These are phyloP conservation scores for Plectosphaerella plurivora DNA, from an alignment of 2,329 filamentous ascomycete genomes.

Conservation along the genomic window DNA sequence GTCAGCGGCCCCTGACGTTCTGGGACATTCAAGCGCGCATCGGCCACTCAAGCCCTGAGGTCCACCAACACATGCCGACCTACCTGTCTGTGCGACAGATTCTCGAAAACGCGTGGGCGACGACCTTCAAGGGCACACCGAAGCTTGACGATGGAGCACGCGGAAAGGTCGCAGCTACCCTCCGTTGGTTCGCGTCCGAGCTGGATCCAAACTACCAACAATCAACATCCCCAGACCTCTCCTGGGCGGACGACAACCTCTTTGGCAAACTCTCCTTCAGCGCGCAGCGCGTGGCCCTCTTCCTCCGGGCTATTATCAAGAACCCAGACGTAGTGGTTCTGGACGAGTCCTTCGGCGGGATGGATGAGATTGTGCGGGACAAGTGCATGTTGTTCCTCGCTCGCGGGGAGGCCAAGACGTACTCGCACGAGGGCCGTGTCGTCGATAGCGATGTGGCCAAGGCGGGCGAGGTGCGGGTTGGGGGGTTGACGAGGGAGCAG, in stretches of 20 bases:
- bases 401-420: conserved; percentile 50
- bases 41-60: conserved; percentile 89
- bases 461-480: conserved; percentile 43
- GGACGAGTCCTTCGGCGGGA: conserved; percentile 84
- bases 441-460: conserved; percentile 42
- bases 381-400: conserved; percentile 81
- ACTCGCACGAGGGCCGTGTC: conserved; percentile 28
- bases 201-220: conserved; percentile 51
- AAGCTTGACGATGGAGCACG: conserved; percentile 54
- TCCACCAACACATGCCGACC: conserved; percentile 88
- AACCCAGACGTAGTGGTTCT: conserved; percentile 77
- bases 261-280: conserved; percentile 77
- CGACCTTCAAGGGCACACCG: conserved; percentile 74
- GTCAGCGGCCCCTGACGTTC: conserved; percentile 70
- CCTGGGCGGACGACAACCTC: conserved; percentile 63
- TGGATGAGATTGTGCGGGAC: conserved; percentile 77
- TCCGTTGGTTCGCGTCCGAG: conserved; percentile 75
- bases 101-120: conserved; percentile 83
- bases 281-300: conserved; percentile 78
- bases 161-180: conserved; percentile 60
- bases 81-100: conserved; percentile 67
- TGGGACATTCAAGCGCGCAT: conserved; percentile 90
- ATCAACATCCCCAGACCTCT: conserved; percentile 19
- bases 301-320: conserved; percentile 78
- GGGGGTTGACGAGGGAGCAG: conserved; percentile 65